These are phyloP conservation scores for Pholiota molesta DNA, from an alignment of 768 basidiomycete genomes.

Conservation along the genomic window DNA sequence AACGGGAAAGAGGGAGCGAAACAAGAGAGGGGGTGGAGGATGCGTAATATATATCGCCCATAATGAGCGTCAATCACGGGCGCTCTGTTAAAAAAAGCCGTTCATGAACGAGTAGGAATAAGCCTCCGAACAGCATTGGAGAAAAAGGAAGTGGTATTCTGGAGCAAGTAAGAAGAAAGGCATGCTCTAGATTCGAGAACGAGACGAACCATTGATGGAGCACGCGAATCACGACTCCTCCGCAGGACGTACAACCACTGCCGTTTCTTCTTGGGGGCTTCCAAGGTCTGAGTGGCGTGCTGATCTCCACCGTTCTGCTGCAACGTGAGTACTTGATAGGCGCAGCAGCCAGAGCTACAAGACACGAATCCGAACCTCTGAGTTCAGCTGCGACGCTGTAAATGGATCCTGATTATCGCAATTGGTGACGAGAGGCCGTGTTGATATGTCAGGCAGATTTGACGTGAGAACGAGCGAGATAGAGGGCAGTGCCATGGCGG, in stretches of 20 bases:
- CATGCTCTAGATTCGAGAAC: not conserved
- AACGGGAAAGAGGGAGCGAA: too few species aligned
- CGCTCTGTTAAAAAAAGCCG: not conserved
- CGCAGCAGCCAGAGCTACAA: not conserved
- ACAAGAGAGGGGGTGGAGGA: too few species aligned
- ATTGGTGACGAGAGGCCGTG: not conserved
- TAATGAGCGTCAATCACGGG: not conserved
- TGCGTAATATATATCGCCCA: not conserved
- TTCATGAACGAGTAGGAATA: not conserved
- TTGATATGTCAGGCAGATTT: not conserved
- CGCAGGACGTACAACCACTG: not conserved
- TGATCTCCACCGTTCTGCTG: not conserved
- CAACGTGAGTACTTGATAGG: not conserved
- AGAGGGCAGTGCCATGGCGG: not conserved
- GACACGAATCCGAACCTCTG: not conserved
- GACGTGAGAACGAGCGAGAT: conserved; percentile 3
- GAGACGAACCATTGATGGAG: not conserved
- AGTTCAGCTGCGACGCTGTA: not conserved
- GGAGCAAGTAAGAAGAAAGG: not conserved
- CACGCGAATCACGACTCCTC: not conserved
- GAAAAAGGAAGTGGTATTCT: not conserved
- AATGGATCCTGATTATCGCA: not conserved
- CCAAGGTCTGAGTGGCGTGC: not conserved
- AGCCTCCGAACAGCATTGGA: not conserved
- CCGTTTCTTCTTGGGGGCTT: not conserved